A percentile compares a stretch with the other conserved stretches of the same genome.
Conservation (phyloP, 2,329 filamentous ascomycete species). For the Ambrosiella cleistominuta region DNA sequence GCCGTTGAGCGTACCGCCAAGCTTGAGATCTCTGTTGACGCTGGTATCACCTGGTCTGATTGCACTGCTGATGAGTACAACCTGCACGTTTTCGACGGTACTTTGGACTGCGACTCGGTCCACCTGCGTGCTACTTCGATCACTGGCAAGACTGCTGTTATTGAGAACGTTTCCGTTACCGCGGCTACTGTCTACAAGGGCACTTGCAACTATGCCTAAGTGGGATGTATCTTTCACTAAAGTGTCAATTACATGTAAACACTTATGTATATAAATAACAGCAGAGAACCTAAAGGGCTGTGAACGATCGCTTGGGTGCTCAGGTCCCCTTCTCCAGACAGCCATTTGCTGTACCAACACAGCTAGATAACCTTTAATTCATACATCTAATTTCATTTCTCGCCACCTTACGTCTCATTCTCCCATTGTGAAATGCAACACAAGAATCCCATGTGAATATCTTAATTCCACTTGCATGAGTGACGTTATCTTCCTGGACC, state of each 20-base stretch:
- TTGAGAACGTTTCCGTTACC: slow-evolving; percentile 2
- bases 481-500: neutral
- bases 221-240: neutral
- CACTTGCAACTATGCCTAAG: slow-evolving; percentile 8
- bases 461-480: neutral
- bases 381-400: neutral
- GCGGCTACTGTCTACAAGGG: neutral
- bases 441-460: neutral
- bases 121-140: slow-evolving; percentile 9
- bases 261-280: too few species aligned
- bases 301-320: neutral
- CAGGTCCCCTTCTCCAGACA: neutral
- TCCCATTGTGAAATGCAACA: neutral
- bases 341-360: neutral
- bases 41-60: slow-evolving; percentile 8
- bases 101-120: slow-evolving; percentile 6
- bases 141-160: slow-evolving; percentile 10
- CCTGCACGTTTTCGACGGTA: slow-evolving; percentile 9
- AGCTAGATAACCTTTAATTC: neutral
- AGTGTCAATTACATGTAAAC: neutral
- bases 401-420: neutral
- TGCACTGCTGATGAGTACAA: slow-evolving; percentile 7
- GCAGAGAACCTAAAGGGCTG: too few species aligned
- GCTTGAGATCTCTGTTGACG: slow-evolving; percentile 11
- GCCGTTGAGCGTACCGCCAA: slow-evolving; percentile 14